Base-by-base conservation (phyloP, 108 stramenopile genomes). In the Cyclotella sp. region DNA sequence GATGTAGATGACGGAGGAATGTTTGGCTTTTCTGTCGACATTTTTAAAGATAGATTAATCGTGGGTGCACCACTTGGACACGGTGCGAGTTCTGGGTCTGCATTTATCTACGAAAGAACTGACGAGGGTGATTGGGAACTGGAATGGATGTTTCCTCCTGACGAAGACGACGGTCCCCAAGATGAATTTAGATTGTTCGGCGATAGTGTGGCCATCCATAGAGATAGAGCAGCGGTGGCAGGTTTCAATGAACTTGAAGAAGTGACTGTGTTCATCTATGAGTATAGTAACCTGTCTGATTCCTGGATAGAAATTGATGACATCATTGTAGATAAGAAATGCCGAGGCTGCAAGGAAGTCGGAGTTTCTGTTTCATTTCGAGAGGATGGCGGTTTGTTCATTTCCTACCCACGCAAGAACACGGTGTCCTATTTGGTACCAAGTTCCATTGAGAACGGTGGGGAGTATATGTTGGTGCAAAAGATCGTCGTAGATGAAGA, bases 291-390 rank as follows among this genome's bases (percentile, higher is more conserved):
- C 22, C 0, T 26, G 1, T 57, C 55, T 22, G 55, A 57, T 26
- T 57, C 55, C 0, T 57, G 55, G 55, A 21, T 24, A 57, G 55
- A 57, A 24, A 57, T 57, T 57, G 55, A 57, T 57, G 55, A 57
- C 24, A 57, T 57, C 24, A 57, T 57, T 57, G 55, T 57, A 19
- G 55, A 57, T 26, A 57, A 57, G 55, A n/a, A 57, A 5, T 57
- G 55, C 24, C 55, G 24, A 24, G 24, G 12, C 12, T 57, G 55
- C 24, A 21, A 57, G 55, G 55, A 24, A 12, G 24, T 22, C 12
- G 55, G 24, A 24, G 55, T 57, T 57, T 7, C 19, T 12, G 55
- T 57, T 21, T 57, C 24, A 12, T 57, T 57, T 22, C 19, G 55
- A 24, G 55, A 57, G 12, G 55, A 57, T 26, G 55, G 55, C 2